Evolutionary conservation across 768 basidiomycete species (phyloP).

Genomic region (Bullera alba): DNA sequence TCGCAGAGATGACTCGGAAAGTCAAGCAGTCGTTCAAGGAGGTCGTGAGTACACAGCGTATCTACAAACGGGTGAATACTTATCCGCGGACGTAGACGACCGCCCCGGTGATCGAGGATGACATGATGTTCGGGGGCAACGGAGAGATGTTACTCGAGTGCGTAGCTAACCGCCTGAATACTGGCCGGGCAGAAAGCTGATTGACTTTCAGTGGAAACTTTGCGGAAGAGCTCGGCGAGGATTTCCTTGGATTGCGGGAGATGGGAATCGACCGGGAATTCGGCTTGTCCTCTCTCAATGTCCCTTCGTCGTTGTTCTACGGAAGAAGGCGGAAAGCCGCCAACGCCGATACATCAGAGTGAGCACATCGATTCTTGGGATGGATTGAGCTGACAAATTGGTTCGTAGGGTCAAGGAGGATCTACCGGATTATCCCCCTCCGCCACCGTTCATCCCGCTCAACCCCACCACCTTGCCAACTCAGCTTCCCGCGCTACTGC

Average conservation of each 20-base stretch:
- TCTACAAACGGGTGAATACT: neutral
- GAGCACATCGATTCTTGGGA: neutral
- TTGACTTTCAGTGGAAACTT: slow-evolving; percentile 63
- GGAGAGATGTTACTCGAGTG: slow-evolving; percentile 63
- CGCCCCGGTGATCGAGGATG: slow-evolving; percentile 56
- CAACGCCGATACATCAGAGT: slow-evolving; percentile 15
- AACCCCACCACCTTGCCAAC: slow-evolving; percentile 59
- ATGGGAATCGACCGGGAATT: slow-evolving; percentile 81
- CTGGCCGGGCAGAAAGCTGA: neutral
- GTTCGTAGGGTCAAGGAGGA: slow-evolving; percentile 15
- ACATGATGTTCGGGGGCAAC: slow-evolving; percentile 61
- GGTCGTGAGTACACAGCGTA: slow-evolving; percentile 57
- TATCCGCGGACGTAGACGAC: slow-evolving; percentile 42
- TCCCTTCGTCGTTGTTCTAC: slow-evolving; percentile 61
- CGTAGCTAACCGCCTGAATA: slow-evolving; percentile 24
- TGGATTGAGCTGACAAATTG: neutral
- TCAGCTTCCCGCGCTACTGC: slow-evolving; percentile 75
- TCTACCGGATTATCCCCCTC: slow-evolving; percentile 70
- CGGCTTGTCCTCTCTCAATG: slow-evolving; percentile 65
- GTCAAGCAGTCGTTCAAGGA: slow-evolving; percentile 75
- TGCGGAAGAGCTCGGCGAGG: slow-evolving; percentile 78
- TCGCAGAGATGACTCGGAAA: slow-evolving; percentile 78
- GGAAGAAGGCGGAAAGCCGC: slow-evolving; percentile 19
- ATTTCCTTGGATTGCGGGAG: slow-evolving; percentile 82
- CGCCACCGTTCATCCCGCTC: slow-evolving; percentile 70